Base-by-base conservation (phyloP, 2,329 filamentous ascomycete species). In the Dactylonectria estremocensis region DNA sequence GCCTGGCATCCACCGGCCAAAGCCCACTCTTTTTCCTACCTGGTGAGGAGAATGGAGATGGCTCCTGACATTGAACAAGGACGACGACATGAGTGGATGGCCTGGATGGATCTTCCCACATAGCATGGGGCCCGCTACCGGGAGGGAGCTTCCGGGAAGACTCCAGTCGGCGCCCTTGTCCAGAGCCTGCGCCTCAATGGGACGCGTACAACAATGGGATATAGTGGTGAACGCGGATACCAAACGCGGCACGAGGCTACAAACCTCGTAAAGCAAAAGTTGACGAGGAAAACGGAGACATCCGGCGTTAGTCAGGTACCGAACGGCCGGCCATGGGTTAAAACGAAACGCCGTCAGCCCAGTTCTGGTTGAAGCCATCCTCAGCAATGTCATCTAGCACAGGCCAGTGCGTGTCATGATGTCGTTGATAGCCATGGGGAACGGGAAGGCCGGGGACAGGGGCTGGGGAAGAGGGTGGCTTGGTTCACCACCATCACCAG, bases 171-270 rank as follows among this genome's bases (percentile, higher is more conserved):
- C 62, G 52, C 49, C 63, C 50, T 65, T 65, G 57, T 28, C 37
- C 49, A 35, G 37, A 52, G 53, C 49, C 67, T 69, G 67, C 64
- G 69, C 69, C 69, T 69, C 69, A 37, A 46, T 37, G 24, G 67
- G 64, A 65, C 69, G 55, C 67, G 64, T 69, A 69, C 50, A 46
- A 66, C 67, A 20, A 65, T 66, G 61, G 57, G 57, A 61, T 28
- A 54, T 5, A 7, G 24, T 28, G 24, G 57, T 58, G 57, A 61
- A 40, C 18, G 28, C 50, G 22, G 22, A 16, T 5, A 40, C 16
- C 11, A 6, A 45, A 37, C 37, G 10, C 48, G 20, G 43, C 14
- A 43, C 14, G 40, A n/a, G 14, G 16, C 16, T 18, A 28, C 45
- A 18, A 35, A 20, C 53, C 58, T 66, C 64, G 64, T 61, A 53